These are phyloP conservation scores for Suhomyces pyralidae DNA, from an alignment of 805 yeast species.

Conservation along the genomic window DNA sequence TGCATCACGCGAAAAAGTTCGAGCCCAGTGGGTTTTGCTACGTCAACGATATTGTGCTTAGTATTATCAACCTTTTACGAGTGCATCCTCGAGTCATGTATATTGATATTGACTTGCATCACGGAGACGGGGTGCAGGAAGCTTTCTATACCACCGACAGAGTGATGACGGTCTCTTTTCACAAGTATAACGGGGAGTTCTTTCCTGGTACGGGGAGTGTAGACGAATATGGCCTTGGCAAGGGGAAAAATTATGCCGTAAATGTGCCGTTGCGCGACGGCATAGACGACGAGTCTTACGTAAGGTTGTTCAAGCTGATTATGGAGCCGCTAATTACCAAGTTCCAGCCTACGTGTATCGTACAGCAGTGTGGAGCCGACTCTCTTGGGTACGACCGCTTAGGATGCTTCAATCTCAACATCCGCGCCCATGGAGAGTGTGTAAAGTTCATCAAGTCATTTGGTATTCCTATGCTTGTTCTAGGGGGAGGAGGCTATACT, in stretches of 20 bases:
- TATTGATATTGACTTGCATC: slow-evolving; percentile 93
- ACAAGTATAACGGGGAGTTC: slow-evolving; percentile 88
- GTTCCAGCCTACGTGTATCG: slow-evolving; percentile 91
- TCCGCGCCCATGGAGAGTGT: slow-evolving; percentile 94
- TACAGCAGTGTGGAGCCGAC: slow-evolving; percentile 97
- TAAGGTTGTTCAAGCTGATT: slow-evolving; percentile 71
- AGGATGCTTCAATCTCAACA: slow-evolving; percentile 90
- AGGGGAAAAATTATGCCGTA: slow-evolving; percentile 82
- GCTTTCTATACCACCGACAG: slow-evolving; percentile 93
- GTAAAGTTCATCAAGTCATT: slow-evolving; percentile 85
- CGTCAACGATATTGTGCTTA: slow-evolving; percentile 88
- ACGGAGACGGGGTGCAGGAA: slow-evolving; percentile 98
- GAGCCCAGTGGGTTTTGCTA: slow-evolving; percentile 97
- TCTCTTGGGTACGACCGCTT: slow-evolving; percentile 89
- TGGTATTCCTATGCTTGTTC: slow-evolving; percentile 83
- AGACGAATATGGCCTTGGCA: slow-evolving; percentile 84
- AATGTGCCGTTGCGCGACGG: slow-evolving; percentile 95
- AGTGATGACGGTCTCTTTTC: slow-evolving; percentile 95
- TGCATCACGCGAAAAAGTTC: slow-evolving; percentile 92
- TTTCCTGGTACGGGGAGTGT: slow-evolving; percentile 97
- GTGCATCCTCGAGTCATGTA: slow-evolving; percentile 91
- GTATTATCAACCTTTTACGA: slow-evolving; percentile 77
- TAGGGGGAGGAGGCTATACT: slow-evolving; percentile 98
- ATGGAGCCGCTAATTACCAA: slow-evolving; percentile 88
- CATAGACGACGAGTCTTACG: slow-evolving; percentile 86